These are phyloP conservation scores for Geranium rotundifolium DNA, from an alignment of 345 rosid species.

Conservation along the genomic window DNA sequence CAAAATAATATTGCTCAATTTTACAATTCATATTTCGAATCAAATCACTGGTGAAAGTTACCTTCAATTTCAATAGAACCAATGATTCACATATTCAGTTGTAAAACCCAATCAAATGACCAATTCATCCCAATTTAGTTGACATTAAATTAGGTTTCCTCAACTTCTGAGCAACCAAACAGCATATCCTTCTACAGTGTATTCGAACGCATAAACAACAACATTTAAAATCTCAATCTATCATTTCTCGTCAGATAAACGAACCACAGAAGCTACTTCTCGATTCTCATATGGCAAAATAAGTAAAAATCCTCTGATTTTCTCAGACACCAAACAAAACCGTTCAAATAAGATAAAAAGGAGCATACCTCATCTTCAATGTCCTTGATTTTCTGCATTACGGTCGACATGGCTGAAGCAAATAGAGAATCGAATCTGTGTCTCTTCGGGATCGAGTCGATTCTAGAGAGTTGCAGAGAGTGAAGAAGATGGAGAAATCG, in stretches of 20 bases:
- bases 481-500: too few relatives aligned
- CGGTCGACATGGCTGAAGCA: conserved; percentile 30
- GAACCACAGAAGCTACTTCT: not conserved
- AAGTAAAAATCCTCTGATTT: not conserved
- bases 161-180: not conserved
- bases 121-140: not conserved
- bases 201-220: not conserved
- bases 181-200: not conserved
- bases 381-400: conserved; percentile 49
- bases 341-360: too few relatives aligned
- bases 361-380: conserved; percentile 41
- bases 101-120: not conserved
- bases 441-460: not conserved
- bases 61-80: not conserved
- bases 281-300: not conserved
- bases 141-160: not conserved
- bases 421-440: not conserved
- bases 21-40: not conserved
- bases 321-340: too few relatives aligned
- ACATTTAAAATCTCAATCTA: too few relatives aligned
- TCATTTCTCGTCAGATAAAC: not conserved
- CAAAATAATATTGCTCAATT: not conserved
- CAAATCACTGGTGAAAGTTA: not conserved
- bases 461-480: not conserved
- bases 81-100: not conserved